These are phyloP conservation scores for Globisporangium megalacanthum DNA, from an alignment of 352 stramenopile genomes.

Conservation along the genomic window DNA sequence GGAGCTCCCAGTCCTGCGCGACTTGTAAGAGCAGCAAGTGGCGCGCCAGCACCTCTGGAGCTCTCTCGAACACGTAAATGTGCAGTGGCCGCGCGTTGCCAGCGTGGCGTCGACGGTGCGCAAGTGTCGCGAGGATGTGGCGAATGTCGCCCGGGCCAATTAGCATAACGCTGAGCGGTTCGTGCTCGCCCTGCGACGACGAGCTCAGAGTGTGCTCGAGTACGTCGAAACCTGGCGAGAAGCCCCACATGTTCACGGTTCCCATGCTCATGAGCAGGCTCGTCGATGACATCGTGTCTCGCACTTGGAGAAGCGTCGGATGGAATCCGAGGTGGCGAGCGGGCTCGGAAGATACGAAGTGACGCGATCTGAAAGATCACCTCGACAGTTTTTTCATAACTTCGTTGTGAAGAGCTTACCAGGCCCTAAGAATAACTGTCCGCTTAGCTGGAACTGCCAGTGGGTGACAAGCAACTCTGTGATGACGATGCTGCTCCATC, in stretches of 20 bases:
- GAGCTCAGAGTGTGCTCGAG: background rate
- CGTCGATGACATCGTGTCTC: slow-evolving; percentile 8
- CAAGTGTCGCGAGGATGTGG: slow-evolving; percentile 57
- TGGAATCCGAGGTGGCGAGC: background rate
- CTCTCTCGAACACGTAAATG: slow-evolving; percentile 88
- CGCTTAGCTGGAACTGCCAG: no score
- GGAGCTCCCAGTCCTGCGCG: slow-evolving; percentile 81
- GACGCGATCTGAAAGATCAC: no score
- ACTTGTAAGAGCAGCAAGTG: slow-evolving; percentile 88
- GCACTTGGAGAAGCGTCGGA: background rate
- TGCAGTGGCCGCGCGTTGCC: slow-evolving; percentile 40
- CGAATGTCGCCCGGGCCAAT: slow-evolving; percentile 71
- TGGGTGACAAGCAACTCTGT: background rate
- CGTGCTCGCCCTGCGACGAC: background rate
- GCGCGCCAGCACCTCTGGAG: slow-evolving; percentile 81
- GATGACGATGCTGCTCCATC: background rate
- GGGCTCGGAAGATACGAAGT: no score
- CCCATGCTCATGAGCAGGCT: slow-evolving; percentile 73
- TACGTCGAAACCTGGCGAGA: slow-evolving; percentile 76
- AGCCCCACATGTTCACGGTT: slow-evolving; percentile 85
- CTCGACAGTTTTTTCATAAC: no score
- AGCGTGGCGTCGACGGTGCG: slow-evolving; percentile 31
- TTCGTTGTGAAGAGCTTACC: no score
- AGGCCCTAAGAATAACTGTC: no score
- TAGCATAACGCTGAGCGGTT: slow-evolving; percentile 54